phyloP scores from a whole-genome alignment of 345 rosid genomes.

The Gossypium ekmanianum region DNA sequence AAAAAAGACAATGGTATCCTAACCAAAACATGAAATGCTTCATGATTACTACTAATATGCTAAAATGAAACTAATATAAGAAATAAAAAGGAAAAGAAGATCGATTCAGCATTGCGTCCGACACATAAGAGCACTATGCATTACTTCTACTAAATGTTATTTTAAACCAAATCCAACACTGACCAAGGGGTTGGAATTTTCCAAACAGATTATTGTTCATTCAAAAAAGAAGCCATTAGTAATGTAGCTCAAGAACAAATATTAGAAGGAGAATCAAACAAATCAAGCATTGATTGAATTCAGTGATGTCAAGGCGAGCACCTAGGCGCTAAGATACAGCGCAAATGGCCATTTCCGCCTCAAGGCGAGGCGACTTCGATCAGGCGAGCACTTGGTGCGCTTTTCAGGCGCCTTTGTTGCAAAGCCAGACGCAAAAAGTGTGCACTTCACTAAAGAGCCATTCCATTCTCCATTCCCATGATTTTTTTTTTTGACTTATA shows the following conservation, averaged over 20 bases:
- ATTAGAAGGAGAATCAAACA: neutral
- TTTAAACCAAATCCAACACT: neutral
- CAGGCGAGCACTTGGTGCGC: no score
- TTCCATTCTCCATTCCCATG: no score
- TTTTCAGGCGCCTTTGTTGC: no score
- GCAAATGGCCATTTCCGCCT: no score
- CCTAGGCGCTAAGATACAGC: no score
- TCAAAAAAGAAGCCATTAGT: neutral
- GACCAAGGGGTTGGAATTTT: neutral
- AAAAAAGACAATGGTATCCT: neutral
- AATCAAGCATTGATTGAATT: neutral
- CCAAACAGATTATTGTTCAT: neutral
- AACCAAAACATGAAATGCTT: neutral
- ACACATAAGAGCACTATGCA: neutral
- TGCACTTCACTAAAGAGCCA: no score
- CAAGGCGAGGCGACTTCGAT: no score
- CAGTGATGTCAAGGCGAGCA: no score
- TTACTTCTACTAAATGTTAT: neutral
- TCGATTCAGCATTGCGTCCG: neutral
- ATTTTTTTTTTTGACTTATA: no score
- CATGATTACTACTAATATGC: neutral
- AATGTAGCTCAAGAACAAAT: neutral
- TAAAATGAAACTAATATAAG: conserved; percentile 7
- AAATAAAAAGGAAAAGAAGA: neutral
- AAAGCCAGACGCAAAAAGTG: no score